Base-by-base conservation (phyloP, 2,329 filamentous ascomycete genomes). In the Periconia digitata region DNA sequence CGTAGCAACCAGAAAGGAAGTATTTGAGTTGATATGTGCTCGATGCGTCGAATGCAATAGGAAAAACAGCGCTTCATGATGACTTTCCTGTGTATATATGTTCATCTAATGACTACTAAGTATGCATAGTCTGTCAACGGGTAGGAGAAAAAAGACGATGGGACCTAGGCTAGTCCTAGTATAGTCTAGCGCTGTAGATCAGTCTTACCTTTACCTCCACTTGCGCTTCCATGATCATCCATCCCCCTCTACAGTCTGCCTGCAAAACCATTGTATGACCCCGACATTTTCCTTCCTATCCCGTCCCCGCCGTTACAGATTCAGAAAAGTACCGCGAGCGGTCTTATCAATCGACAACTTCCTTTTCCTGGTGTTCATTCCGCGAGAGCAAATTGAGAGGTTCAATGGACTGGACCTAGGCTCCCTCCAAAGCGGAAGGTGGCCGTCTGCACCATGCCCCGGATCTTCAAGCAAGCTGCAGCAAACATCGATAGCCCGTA, bases 371-470 rank as follows among this genome's bases (percentile, higher is more conserved):
- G 39, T 34, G 43, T 18, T 40, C 20, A 13, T 29, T 36, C 35
- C 27, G 43, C 32, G 10, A 32, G 12, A 23, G 34, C 22, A 29
- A 43, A 35, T 27, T 41, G 17, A 47, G 38, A 50, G 42, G 51
- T 37, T 54, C 43, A 40, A 41, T 35, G 34, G 40, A 43, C 13
- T 2, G 10, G 23, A 27, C 24, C 38, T 40, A 4, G 47, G 39
- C 37, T 43, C 45, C 32, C 29, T 51, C 54, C 40, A 55, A 57
- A 53, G 32, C 8, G 54, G 54, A 54, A 57, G 54, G 54, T 57
- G 48, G 20, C 17, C 24, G 21, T 42, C 36, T 16, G 23, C 12
- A 44, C 40, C 43, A 40, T 43, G 39, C 44, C 46, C 46, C 36
- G 12, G 41, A 46, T 47, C 35, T 21, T 20, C 39, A 15, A 22